Conservation (phyloP, 495 filamentous ascomycete genomes). For the Trichocladium uniseriatum region DNA sequence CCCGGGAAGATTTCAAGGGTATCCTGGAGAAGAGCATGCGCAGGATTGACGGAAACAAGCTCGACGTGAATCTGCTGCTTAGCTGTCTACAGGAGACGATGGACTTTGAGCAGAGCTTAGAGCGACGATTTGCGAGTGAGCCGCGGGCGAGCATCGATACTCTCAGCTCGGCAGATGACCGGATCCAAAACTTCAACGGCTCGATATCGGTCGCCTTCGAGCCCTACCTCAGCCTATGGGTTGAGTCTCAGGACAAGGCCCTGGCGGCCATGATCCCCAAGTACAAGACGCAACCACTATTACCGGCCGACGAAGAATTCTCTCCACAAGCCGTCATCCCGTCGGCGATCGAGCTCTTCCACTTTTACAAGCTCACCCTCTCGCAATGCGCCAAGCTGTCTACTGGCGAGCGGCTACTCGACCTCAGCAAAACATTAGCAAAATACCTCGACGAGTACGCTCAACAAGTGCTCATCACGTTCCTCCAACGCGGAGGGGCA, state of each 20-base stretch:
- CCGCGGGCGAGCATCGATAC: conserved; percentile 86
- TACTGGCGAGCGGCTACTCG: conserved; percentile 74
- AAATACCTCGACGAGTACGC: conserved; percentile 95
- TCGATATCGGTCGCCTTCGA: conserved; percentile 96
- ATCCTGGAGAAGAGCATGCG: conserved; percentile 84
- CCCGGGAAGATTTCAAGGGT: conserved; percentile 86
- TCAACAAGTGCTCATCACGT: conserved; percentile 78
- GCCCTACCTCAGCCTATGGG: conserved; percentile 93
- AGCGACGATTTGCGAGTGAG: conserved; percentile 69
- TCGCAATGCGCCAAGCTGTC: conserved; percentile 95
- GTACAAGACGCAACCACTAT: conserved; percentile 76
- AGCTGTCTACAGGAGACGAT: conserved; percentile 93
- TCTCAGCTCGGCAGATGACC: conserved; percentile 70
- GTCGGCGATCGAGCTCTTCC: conserved; percentile 93
- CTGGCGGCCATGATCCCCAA: conserved; percentile 77
- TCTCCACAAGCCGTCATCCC: conserved; percentile 79
- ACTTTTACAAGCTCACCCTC: conserved; percentile 84
- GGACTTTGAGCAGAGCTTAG: conserved; percentile 90
- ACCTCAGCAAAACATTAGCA: conserved; percentile 73
- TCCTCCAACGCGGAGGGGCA: conserved; percentile 54
- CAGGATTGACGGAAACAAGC: conserved; percentile 61
- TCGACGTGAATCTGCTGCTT: conserved; percentile 87
- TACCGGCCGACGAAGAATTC: conserved; percentile 83
- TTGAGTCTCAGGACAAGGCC: conserved; percentile 90
- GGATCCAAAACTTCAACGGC: conserved; percentile 70